Evolutionary conservation across 257 asterid genomes (phyloP).

Genomic region (Knoxia roxburghii): DNA sequence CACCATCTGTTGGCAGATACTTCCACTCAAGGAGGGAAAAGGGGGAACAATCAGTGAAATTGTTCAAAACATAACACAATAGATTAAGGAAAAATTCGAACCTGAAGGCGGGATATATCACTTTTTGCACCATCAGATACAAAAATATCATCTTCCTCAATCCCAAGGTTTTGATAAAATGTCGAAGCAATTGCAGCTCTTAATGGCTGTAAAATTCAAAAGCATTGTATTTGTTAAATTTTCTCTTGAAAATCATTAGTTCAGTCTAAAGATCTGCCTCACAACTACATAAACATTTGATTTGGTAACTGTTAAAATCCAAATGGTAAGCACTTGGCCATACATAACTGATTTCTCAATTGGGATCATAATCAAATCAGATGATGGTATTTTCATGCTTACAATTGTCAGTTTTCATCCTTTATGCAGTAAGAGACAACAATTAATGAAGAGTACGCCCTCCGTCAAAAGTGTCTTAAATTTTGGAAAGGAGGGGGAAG

Average conservation of each 20-base stretch:
- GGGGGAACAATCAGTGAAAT: background rate
- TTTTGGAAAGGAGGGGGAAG: background rate
- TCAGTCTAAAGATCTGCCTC: background rate
- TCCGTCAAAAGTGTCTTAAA: too few relatives aligned
- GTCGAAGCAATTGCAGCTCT: conserved; percentile 88
- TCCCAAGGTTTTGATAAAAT: conserved; percentile 74
- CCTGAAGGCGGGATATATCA: conserved; percentile 98
- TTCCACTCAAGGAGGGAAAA: background rate
- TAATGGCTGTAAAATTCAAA: conserved; percentile 45
- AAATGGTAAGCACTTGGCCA: background rate
- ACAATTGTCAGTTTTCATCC: background rate
- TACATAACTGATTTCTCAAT: background rate
- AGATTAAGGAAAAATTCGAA: conserved; percentile 22
- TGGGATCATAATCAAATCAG: background rate
- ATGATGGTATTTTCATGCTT: background rate
- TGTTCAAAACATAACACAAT: background rate
- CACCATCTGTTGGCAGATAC: background rate
- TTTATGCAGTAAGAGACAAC: background rate
- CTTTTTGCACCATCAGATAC: conserved; percentile 99
- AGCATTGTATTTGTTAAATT: background rate
- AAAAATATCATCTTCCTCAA: conserved; percentile 83
- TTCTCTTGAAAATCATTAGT: background rate
- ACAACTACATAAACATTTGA: background rate
- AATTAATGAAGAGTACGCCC: too few relatives aligned
- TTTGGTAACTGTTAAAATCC: background rate